Base-by-base conservation (phyloP, 805 yeast genomes). In the Metschnikowia lunata region DNA sequence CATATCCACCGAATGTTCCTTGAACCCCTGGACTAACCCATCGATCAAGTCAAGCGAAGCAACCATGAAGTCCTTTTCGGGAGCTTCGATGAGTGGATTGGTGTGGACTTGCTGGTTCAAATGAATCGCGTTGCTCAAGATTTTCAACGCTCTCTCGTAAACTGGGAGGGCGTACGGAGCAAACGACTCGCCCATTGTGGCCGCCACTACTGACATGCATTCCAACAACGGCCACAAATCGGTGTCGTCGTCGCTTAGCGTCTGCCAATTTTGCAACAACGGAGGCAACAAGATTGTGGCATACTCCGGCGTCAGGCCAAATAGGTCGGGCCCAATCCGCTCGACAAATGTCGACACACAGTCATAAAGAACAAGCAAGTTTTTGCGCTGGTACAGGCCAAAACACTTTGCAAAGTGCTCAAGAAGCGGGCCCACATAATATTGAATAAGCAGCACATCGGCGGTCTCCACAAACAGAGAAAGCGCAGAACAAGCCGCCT, bases 191-290 rank as follows among this genome's bases (percentile, higher is more conserved):
- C 96, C 95, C 47, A 90, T 67, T 2, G 89, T 78, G 1, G 96
- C 89, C 10, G 97, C 95, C 30, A 93, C 85, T 14, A 89, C 80
- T 5, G 97, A 87, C 78, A 93, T 76, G 65, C 98, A 90, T 63
- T 91, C 98, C 47, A 93, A 68, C 51, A 93, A 71, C 6, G 97
- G 95, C 91, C 97, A 88, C 51, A 91, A 65, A 55, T 82, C 96
- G 43, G 79, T 78, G 61, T 91, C 97, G 43, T 81, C 80, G 59
- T 93, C 97, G 12, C 71, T 67, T 40, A 89, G 64, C 33, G 63
- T 55, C 45, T 82, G 80, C 99, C 99, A 93, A 64, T 87, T 85
- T 11, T 67, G 72, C 39, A 91, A 76, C 45, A 93, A 71, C 26
- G 96, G 95, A 6, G 96, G 96, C 52, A 93, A 67, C 14, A 93